Conservation (phyloP, 2,329 filamentous ascomycete species). For the Aspergillus japonicus region DNA sequence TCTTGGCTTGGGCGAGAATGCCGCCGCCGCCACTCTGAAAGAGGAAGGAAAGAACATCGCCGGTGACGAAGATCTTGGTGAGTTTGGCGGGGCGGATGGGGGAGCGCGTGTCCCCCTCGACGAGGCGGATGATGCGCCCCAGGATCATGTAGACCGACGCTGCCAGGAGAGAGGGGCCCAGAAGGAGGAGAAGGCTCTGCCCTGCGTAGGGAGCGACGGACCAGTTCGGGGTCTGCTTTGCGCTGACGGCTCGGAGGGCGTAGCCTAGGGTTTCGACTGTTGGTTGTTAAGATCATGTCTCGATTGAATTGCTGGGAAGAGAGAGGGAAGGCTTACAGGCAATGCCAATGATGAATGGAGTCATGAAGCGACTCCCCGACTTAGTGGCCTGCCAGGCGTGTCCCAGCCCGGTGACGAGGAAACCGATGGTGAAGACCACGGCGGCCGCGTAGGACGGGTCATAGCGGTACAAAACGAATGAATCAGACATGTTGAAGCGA, state of each 20-base stretch:
- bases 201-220: background rate
- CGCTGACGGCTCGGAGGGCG: background rate
- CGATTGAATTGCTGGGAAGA: no score
- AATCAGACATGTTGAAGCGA: no score
- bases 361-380: background rate
- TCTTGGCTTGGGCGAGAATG: background rate
- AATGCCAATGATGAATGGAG: background rate
- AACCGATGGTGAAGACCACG: conserved; percentile 2
- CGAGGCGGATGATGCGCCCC: conserved; percentile 1
- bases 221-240: background rate
- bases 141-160: conserved; percentile 12
- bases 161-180: conserved; percentile 5
- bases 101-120: background rate
- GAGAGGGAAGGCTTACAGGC: background rate
- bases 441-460: conserved; percentile 3
- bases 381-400: background rate
- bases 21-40: conserved; percentile 11
- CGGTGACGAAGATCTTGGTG: conserved; percentile 9
- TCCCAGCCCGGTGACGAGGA: background rate
- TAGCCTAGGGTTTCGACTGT: background rate
- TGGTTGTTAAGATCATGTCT: no score
- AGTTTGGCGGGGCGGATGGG: background rate
- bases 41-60: conserved; percentile 10
- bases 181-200: conserved; percentile 8
- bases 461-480: background rate